Evolutionary conservation across 2,329 filamentous ascomycete genomes (phyloP).

Genomic region (Coniosporium tulheliwenetii): DNA sequence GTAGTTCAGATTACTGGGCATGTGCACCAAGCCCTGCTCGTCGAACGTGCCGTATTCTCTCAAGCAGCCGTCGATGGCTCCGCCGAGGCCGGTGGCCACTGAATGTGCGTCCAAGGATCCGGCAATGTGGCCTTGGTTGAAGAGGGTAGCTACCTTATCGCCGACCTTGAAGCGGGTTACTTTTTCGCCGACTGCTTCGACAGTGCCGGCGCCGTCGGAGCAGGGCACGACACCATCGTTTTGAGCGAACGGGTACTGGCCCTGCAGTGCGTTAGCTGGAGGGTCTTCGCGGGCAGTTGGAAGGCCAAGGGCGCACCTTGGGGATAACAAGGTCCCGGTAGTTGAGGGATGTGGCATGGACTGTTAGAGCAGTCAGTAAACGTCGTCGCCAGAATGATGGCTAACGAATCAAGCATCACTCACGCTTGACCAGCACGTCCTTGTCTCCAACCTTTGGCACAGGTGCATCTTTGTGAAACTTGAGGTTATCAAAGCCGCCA

Average conservation of each 20-base stretch:
- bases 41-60: conserved; percentile 52
- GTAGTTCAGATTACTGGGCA: conserved; percentile 40
- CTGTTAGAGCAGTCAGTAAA: conserved; percentile 10
- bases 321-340: conserved; percentile 34
- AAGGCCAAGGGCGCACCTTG: conserved; percentile 11
- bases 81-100: conserved; percentile 46
- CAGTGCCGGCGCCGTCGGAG: conserved; percentile 37
- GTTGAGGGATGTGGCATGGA: conserved; percentile 32
- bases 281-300: neutral
- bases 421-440: conserved; percentile 54
- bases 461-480: conserved; percentile 32
- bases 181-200: conserved; percentile 36
- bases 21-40: conserved; percentile 48
- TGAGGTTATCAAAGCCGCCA: conserved; percentile 45
- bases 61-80: conserved; percentile 50
- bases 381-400: neutral
- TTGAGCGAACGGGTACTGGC: conserved; percentile 28
- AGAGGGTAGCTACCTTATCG: conserved; percentile 46
- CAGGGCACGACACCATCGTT: conserved; percentile 25
- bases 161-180: conserved; percentile 41
- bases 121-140: conserved; percentile 42
- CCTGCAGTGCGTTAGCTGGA: conserved; percentile 9
- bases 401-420: conserved; percentile 1
- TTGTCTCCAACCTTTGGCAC: conserved; percentile 50
- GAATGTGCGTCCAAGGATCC: conserved; percentile 26